Conservation (phyloP, 495 filamentous ascomycete genomes). For the Aspergillus funiculosus region DNA sequence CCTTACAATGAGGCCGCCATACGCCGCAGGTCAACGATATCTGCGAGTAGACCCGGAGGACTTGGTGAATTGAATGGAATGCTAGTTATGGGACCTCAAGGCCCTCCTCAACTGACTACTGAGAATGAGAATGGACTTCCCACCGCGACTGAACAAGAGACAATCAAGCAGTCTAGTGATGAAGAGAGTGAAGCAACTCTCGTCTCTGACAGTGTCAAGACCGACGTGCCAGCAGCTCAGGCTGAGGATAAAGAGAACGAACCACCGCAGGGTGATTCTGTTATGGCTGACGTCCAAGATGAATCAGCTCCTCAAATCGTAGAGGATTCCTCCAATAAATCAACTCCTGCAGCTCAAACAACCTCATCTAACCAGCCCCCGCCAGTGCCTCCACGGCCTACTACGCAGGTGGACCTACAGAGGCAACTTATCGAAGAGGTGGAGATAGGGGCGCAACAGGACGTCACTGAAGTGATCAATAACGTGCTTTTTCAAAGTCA, state of each 20-base stretch:
- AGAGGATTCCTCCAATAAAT: slow-evolving; percentile 3
- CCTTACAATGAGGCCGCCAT: slow-evolving; percentile 53
- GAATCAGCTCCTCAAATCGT: slow-evolving; percentile 13
- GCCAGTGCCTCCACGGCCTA: slow-evolving; percentile 45
- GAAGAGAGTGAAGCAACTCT: slow-evolving; percentile 49
- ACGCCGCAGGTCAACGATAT: slow-evolving; percentile 51
- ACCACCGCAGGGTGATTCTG: slow-evolving; percentile 20
- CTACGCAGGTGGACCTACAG: slow-evolving; percentile 29
- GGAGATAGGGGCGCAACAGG: slow-evolving; percentile 68
- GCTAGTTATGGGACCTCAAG: slow-evolving; percentile 47
- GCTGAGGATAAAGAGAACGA: slow-evolving; percentile 43
- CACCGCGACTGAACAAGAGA: slow-evolving; percentile 16
- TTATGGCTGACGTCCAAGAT: slow-evolving; percentile 14
- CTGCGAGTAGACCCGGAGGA: slow-evolving; percentile 29
- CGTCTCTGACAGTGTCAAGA: slow-evolving; percentile 33
- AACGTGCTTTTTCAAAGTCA: slow-evolving; percentile 86
- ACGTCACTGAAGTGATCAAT: slow-evolving; percentile 92
- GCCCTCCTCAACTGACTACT: slow-evolving; percentile 32
- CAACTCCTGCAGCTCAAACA: slow-evolving; percentile 4
- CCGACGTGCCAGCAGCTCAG: slow-evolving; percentile 21
- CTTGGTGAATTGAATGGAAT: slow-evolving; percentile 50
- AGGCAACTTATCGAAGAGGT: slow-evolving; percentile 48
- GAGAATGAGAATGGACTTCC: slow-evolving; percentile 18
- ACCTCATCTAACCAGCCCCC: slow-evolving; percentile 32
- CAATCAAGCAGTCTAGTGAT: slow-evolving; percentile 23